phyloP scores from a whole-genome alignment of 768 basidiomycete species.

The Leucocoprinus leucothites region DNA sequence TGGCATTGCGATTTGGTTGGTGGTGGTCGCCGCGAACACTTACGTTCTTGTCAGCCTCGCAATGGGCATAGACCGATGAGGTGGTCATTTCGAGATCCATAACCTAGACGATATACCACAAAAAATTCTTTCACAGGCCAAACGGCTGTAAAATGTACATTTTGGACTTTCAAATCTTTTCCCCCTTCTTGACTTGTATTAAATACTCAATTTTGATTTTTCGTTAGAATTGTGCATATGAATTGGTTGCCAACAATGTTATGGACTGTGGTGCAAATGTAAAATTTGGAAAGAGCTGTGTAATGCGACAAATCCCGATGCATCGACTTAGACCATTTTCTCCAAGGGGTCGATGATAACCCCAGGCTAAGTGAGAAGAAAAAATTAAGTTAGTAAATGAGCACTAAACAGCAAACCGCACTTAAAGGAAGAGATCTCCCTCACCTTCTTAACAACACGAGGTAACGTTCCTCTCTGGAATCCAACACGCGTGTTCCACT shows the following conservation, averaged over 20 bases:
- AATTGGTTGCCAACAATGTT: no score
- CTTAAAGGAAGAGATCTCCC: conserved; percentile 11
- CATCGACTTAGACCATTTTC: conserved; percentile 27
- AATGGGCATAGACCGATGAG: conserved; percentile 7
- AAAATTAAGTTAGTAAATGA: conserved; percentile 4
- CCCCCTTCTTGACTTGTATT: no score
- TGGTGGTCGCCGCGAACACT: conserved; percentile 68
- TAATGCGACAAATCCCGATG: no score
- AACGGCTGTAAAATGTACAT: no score
- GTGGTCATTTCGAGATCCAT: no score
- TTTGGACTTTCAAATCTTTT: not conserved
- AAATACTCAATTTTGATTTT: no score
- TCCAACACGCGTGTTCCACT: conserved; percentile 89
- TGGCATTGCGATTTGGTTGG: conserved; percentile 58
- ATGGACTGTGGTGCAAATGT: no score
- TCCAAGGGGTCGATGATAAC: conserved; percentile 67
- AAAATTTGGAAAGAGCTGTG: no score
- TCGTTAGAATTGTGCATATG: no score
- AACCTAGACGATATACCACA: not conserved
- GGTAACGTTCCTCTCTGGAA: conserved; percentile 87
- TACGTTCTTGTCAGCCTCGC: conserved; percentile 70
- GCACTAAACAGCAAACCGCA: not conserved
- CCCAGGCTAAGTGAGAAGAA: conserved; percentile 49
- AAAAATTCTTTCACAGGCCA: no score
- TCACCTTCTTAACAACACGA: conserved; percentile 82